A percentile compares a stretch with the other conserved stretches of the same genome.
phyloP scores from a whole-genome alignment of 371 early-diverging fungal genomes.

The Smittium culicis region DNA sequence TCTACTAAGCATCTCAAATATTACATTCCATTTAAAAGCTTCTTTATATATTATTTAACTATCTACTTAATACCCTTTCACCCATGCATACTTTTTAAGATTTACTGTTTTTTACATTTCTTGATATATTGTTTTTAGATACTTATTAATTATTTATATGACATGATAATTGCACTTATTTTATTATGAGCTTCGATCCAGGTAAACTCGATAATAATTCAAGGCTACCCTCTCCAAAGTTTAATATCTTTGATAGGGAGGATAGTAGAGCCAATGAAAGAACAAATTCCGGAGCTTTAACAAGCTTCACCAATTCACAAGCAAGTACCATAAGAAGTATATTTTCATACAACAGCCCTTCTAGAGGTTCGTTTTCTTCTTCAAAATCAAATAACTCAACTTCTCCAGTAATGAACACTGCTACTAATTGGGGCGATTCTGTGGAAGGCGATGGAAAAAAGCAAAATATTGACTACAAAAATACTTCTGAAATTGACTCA shows the following conservation, averaged over 20 bases:
- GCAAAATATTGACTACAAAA: neutral
- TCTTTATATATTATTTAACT: no score
- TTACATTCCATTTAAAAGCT: no score
- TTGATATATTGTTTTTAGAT: no score
- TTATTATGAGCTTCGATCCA: neutral
- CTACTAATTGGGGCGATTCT: neutral
- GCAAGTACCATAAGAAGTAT: neutral
- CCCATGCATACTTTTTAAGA: no score
- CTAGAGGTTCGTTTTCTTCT: neutral
- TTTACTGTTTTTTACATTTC: no score
- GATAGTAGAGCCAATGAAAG: neutral
- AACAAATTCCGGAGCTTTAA: neutral
- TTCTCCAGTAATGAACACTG: neutral
- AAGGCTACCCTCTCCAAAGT: neutral
- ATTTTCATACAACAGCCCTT: neutral
- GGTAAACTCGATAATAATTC: neutral
- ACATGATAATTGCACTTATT: no score
- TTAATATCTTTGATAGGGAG: neutral
- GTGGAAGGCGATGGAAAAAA: neutral
- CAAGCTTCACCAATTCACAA: neutral
- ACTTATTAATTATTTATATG: no score
- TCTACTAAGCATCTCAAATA: no score
- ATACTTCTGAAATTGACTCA: conserved; percentile 27
- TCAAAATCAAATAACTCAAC: neutral
- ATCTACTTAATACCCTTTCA: no score